Evolutionary conservation across 2,329 filamentous ascomycete species (phyloP).

Genomic region (Sphaceloma murrayae): DNA sequence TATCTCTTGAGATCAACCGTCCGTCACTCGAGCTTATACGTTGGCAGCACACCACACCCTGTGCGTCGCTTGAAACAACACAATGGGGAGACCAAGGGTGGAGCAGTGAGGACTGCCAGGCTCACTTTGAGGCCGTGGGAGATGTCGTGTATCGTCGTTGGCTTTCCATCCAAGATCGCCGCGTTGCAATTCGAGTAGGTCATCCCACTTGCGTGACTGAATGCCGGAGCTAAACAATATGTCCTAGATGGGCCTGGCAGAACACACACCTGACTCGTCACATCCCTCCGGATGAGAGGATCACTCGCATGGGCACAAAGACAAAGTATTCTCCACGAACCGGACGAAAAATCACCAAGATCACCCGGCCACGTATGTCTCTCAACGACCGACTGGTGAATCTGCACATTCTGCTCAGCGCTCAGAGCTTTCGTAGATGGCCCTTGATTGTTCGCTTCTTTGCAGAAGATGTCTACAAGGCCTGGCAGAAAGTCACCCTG

Average conservation of each 20-base stretch:
- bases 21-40: constrained; percentile 63
- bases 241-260: constrained; percentile 69
- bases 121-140: constrained; percentile 72
- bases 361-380: constrained; percentile 49
- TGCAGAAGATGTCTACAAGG: constrained; percentile 53
- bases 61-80: constrained; percentile 78
- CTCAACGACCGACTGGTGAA: constrained; percentile 66
- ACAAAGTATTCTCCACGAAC: constrained; percentile 30
- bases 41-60: constrained; percentile 87
- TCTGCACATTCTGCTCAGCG: constrained; percentile 67
- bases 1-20: constrained; percentile 83
- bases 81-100: constrained; percentile 75
- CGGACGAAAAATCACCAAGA: constrained; percentile 38
- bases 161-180: constrained; percentile 77
- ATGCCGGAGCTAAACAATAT: too few relatives aligned
- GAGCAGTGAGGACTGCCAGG: constrained; percentile 65
- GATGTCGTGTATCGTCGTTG: constrained; percentile 76
- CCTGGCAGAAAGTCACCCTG: constrained; percentile 48
- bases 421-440: constrained; percentile 73
- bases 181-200: constrained; percentile 89
- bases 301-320: constrained; percentile 39
- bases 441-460: constrained; percentile 77
- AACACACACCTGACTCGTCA: constrained; percentile 75
- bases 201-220: too few relatives aligned
- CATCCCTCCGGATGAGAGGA: constrained; percentile 55